Evolutionary conservation across 2,329 filamentous ascomycete genomes (phyloP).

Genomic region (Sporothrix sp.): DNA sequence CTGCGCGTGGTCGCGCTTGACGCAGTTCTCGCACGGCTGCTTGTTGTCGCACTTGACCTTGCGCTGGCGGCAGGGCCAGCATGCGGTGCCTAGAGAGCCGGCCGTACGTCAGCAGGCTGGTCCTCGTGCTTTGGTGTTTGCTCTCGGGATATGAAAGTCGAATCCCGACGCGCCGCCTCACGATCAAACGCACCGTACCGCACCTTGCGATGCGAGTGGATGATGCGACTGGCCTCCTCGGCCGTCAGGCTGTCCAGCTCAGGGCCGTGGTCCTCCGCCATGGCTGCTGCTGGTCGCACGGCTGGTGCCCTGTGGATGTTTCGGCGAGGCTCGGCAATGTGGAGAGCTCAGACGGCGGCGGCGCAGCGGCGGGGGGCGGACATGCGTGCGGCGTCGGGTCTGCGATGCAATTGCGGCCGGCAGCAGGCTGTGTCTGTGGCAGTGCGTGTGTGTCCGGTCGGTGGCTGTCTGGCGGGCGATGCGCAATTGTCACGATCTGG

Average conservation of each 20-base stretch:
- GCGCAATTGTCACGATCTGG: neutral
- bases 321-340: conserved; percentile 17
- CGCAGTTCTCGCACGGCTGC: conserved; percentile 58
- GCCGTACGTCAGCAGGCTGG: no score
- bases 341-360: conserved; percentile 6
- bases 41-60: conserved; percentile 64
- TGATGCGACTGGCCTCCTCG: conserved; percentile 58
- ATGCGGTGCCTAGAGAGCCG: conserved; percentile 56
- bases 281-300: conserved; percentile 20
- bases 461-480: neutral
- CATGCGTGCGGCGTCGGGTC: neutral
- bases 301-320: neutral
- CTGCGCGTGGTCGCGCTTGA: conserved; percentile 54
- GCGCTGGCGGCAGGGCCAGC: conserved; percentile 57
- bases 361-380: neutral
- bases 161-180: neutral
- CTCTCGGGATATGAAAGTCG: conserved; percentile 6
- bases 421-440: neutral
- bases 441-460: neutral
- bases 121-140: neutral
- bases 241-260: conserved; percentile 49
- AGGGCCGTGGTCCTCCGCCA: conserved; percentile 37
- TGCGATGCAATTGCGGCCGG: neutral
- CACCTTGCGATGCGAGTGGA: conserved; percentile 59
- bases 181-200: conserved; percentile 47